Conservation (phyloP, 139 green algal species). For the Eudorina sp. region DNA sequence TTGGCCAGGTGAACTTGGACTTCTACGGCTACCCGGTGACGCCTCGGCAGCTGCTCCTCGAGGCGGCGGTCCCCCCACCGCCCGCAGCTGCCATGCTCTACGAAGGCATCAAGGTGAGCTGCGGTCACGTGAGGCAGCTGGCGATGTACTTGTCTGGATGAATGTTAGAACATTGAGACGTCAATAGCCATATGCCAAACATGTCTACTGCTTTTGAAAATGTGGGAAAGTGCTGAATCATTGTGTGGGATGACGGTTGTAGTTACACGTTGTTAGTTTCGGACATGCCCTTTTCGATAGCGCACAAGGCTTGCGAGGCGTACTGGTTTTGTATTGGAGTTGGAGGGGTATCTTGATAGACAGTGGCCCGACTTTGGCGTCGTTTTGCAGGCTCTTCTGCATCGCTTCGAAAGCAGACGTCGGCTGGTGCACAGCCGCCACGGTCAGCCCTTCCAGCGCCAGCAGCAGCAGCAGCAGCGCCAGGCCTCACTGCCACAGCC, state of each 20-base stretch:
- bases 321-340: background rate
- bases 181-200: too few relatives aligned
- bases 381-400: conserved; percentile 21
- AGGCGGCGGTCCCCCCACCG: conserved; percentile 58
- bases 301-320: background rate
- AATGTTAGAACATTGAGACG: too few relatives aligned
- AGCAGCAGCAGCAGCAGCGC: conserved; percentile 15
- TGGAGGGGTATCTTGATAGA: background rate
- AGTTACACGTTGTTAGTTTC: too few relatives aligned
- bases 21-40: conserved; percentile 76
- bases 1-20: conserved; percentile 59
- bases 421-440: conserved; percentile 39
- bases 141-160: too few relatives aligned
- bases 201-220: too few relatives aligned
- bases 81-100: conserved; percentile 75
- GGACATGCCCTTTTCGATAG: too few relatives aligned
- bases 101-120: conserved; percentile 49
- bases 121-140: too few relatives aligned
- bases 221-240: too few relatives aligned
- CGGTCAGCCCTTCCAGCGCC: background rate
- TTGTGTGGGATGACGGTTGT: too few relatives aligned
- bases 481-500: background rate
- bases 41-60: conserved; percentile 72
- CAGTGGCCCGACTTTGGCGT: background rate
- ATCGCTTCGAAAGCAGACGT: conserved; percentile 34